A percentile compares a stretch with the other conserved stretches of the same genome.
Evolutionary conservation across 2,329 filamentous ascomycete genomes (phyloP).

Genomic region (Ascochyta viciae-villosae): DNA sequence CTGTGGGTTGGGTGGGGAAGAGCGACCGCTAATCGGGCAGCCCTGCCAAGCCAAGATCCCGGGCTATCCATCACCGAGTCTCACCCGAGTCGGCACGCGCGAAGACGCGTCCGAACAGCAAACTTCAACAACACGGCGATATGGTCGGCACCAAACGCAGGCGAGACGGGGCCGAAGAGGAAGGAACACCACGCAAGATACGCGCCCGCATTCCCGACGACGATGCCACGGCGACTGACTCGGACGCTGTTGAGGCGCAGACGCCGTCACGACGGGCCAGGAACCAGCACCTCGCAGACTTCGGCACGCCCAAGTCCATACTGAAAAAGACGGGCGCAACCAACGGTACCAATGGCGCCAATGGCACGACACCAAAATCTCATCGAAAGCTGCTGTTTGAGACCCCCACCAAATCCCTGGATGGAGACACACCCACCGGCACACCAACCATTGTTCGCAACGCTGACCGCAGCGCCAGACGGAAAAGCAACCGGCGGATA

Average conservation of each 20-base stretch:
- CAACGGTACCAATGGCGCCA: constrained; percentile 29
- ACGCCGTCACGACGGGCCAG: constrained; percentile 41
- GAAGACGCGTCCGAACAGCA: constrained; percentile 30
- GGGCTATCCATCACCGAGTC: constrained; percentile 12
- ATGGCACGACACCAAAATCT: constrained; percentile 51
- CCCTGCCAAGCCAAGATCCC: constrained; percentile 8
- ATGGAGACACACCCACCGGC: constrained; percentile 42
- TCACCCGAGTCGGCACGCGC: constrained; percentile 22
- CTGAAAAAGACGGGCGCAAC: constrained; percentile 38
- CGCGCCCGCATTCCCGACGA: constrained; percentile 29
- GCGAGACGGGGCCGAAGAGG: constrained; percentile 30
- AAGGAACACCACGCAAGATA: constrained; percentile 37
- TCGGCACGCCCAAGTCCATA: constrained; percentile 44
- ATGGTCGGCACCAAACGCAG: constrained; percentile 46
- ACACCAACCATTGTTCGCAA: constrained; percentile 73
- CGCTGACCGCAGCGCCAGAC: constrained; percentile 83
- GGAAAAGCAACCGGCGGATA: constrained; percentile 80
- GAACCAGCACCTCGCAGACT: constrained; percentile 27
- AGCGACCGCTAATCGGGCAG: constrained; percentile 5
- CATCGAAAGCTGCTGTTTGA: constrained; percentile 56
- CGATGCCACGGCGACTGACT: constrained; percentile 18
- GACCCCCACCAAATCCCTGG: constrained; percentile 50
- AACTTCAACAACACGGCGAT: constrained; percentile 16
- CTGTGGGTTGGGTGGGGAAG: constrained; percentile 15
- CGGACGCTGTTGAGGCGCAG: constrained; percentile 34